A percentile compares a stretch with the other conserved stretches of the same genome.
Evolutionary conservation across 2,329 filamentous ascomycete genomes (phyloP).

Genomic region (Penicillium sp.): DNA sequence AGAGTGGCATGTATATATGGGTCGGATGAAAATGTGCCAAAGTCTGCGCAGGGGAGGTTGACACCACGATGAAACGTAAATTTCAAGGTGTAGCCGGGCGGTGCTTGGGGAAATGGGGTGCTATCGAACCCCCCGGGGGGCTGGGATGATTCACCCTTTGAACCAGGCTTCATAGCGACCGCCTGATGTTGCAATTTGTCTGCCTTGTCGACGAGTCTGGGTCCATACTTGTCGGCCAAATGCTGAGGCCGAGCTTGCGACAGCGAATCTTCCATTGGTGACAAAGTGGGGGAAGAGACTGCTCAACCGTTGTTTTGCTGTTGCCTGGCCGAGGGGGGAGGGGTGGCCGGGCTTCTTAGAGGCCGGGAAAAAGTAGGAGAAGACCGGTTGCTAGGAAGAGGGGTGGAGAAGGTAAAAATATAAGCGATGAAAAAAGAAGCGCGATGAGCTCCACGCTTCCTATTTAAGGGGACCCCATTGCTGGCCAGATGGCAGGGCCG

Average conservation of each 20-base stretch:
- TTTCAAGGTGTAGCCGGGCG: conserved; percentile 80
- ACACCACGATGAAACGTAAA: conserved; percentile 81
- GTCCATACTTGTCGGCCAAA: conserved; percentile 40
- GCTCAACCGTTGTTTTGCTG: conserved; percentile 8
- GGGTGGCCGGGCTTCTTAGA: background rate
- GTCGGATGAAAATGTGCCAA: conserved; percentile 78
- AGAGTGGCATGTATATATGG: conserved; percentile 82
- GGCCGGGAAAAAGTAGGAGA: background rate
- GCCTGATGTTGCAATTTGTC: conserved; percentile 45
- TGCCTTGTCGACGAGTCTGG: conserved; percentile 46
- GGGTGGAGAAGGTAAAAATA: background rate
- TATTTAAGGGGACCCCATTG: conserved; percentile 2
- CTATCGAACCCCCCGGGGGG: conserved; percentile 80
- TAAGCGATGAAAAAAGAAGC: background rate
- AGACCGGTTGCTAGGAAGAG: background rate
- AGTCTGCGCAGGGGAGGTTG: conserved; percentile 82
- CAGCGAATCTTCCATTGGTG: conserved; percentile 21
- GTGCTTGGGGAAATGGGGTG: conserved; percentile 75
- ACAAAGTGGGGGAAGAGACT: background rate
- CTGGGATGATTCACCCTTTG: conserved; percentile 27
- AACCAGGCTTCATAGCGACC: conserved; percentile 29
- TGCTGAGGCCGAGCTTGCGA: conserved; percentile 29
- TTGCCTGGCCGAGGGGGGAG: conserved; percentile 5
- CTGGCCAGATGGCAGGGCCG: background rate
- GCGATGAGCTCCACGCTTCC: background rate